Percentiles rank a stretch among this genome's conserved stretches.
These are phyloP conservation scores for Fusarium praegraminearum DNA, from an alignment of 2,329 filamentous ascomycete species.

Conservation along the genomic window DNA sequence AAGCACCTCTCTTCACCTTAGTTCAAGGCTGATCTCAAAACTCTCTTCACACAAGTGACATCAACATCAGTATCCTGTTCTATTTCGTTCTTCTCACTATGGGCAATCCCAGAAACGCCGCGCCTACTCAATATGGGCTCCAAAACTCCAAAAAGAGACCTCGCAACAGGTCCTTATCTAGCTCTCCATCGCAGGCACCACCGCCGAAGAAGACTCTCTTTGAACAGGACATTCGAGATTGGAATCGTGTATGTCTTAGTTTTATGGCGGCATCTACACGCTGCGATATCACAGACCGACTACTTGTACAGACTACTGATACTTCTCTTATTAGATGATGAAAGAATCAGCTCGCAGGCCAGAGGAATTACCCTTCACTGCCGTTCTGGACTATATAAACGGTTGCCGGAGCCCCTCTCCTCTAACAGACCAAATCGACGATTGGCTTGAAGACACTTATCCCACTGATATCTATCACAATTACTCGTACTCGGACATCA, in stretches of 20 bases:
- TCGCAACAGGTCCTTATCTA: background rate
- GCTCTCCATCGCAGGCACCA: background rate
- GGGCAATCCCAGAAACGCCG: background rate
- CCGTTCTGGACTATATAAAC: constrained; percentile 11
- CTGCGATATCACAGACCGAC: background rate
- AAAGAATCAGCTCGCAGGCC: background rate
- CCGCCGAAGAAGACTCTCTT: background rate
- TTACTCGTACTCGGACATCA: background rate
- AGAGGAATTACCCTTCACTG: background rate
- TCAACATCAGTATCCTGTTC: background rate
- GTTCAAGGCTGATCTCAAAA: background rate
- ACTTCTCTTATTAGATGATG: constrained; percentile 3
- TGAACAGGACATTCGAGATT: background rate
- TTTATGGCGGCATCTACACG: background rate
- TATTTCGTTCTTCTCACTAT: background rate
- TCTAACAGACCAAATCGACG: background rate
- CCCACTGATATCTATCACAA: background rate
- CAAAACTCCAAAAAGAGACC: constrained; percentile 7
- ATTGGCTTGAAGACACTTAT: constrained; percentile 24
- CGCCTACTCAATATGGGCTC: background rate
- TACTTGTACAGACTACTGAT: background rate
- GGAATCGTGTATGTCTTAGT: background rate
- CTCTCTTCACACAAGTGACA: background rate
- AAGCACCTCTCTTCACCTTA: background rate
- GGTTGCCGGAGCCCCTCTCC: background rate